Percentiles rank a stretch among this genome's conserved stretches.
phyloP scores from a whole-genome alignment of 306 rosid species.

The Gleditsia sinensis region DNA sequence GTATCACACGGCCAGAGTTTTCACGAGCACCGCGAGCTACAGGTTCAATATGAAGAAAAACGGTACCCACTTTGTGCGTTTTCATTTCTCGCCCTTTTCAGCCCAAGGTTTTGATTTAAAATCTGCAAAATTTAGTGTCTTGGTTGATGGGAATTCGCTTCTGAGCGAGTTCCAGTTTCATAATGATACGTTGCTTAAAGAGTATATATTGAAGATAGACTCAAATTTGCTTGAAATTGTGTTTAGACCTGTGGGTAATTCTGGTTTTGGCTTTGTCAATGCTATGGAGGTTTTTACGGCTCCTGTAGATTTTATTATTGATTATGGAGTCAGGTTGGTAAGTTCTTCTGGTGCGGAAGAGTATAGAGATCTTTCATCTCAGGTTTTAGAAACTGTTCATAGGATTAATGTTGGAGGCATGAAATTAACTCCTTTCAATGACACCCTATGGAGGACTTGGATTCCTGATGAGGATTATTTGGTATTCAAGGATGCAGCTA shows the following conservation, averaged over 20 bases:
- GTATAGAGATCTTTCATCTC: slow-evolving; percentile 62
- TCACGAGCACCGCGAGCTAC: slow-evolving; percentile 58
- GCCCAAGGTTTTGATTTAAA: slow-evolving; percentile 52
- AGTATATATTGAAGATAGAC: slow-evolving; percentile 60
- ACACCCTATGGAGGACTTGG: slow-evolving; percentile 96
- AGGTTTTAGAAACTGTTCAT: slow-evolving; percentile 75
- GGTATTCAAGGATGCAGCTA: slow-evolving; percentile 68
- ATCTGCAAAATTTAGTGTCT: slow-evolving; percentile 66
- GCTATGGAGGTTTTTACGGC: slow-evolving; percentile 86
- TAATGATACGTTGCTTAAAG: slow-evolving; percentile 52
- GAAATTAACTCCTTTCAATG: slow-evolving; percentile 84
- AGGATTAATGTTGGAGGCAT: slow-evolving; percentile 94
- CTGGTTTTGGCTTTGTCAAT: slow-evolving; percentile 72
- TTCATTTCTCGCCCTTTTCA: slow-evolving; percentile 82
- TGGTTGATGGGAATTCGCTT: slow-evolving; percentile 50
- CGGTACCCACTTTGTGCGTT: slow-evolving; percentile 82
- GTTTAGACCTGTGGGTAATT: slow-evolving; percentile 56
- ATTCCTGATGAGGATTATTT: slow-evolving; percentile 79
- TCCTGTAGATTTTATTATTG: slow-evolving; percentile 70
- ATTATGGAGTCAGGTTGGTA: slow-evolving; percentile 66
- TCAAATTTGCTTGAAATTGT: slow-evolving; percentile 52
- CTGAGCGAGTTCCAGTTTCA: slow-evolving; percentile 35
- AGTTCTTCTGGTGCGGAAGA: slow-evolving; percentile 51
- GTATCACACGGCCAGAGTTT: slow-evolving; percentile 83
- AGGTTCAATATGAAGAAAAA: slow-evolving; percentile 62